Evolutionary conservation across 2,329 filamentous ascomycete species (phyloP).

Genomic region (Lasiodiplodia theobromae): DNA sequence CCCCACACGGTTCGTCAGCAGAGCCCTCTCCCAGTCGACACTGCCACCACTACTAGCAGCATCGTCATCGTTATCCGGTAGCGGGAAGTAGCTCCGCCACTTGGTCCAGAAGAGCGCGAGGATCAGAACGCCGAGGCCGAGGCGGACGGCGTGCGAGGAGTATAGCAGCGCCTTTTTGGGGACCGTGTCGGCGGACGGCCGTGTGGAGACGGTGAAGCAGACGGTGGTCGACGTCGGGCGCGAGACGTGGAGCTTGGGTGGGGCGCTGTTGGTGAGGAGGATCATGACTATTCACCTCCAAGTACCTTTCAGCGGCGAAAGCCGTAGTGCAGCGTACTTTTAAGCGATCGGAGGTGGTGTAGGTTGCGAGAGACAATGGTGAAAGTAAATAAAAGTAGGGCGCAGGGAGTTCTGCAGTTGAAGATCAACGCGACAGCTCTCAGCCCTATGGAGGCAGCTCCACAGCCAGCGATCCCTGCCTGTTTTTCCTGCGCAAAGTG

Average conservation of each 20-base stretch:
- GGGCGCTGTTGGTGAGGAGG: conserved; percentile 25
- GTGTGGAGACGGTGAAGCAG: conserved; percentile 89
- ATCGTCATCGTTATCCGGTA: not conserved
- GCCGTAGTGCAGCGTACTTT: not conserved
- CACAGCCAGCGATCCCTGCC: conserved; percentile 8
- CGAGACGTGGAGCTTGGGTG: conserved; percentile 21
- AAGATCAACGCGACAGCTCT: conserved; percentile 5
- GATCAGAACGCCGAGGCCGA: conserved; percentile 53
- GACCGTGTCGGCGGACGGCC: conserved; percentile 60
- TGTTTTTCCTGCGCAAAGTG: not conserved
- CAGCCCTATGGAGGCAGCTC: conserved; percentile 13
- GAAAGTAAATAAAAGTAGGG: not conserved
- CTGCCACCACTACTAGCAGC: not conserved
- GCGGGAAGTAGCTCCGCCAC: conserved; percentile 32
- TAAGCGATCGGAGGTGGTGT: not conserved
- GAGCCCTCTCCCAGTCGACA: conserved; percentile 1
- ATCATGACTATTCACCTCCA: not conserved
- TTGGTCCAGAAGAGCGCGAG: conserved; percentile 46
- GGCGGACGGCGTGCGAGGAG: conserved; percentile 53
- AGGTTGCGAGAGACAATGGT: not conserved
- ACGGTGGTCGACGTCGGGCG: conserved; percentile 78
- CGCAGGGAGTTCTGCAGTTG: not conserved
- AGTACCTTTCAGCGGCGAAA: not conserved
- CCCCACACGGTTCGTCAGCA: conserved; percentile 10
- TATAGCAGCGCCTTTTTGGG: conserved; percentile 52